phyloP scores from a whole-genome alignment of 306 rosid species.

The Styphnolobium japonicum region DNA sequence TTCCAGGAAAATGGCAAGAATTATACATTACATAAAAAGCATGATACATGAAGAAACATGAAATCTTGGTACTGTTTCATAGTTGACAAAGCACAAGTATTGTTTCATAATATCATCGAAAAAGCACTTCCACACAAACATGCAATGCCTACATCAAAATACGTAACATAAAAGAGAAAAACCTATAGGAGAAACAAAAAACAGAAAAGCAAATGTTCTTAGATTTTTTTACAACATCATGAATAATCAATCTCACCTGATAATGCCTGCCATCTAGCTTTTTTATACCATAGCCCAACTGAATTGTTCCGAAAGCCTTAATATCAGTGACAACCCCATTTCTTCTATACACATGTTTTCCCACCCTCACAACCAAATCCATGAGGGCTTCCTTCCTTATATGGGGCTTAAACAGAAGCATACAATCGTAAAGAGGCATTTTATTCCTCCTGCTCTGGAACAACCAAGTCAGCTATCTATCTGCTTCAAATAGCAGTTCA shows the following conservation, averaged over 20 bases:
- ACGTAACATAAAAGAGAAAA: background rate
- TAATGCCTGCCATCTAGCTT: conserved; percentile 85
- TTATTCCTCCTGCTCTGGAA: background rate
- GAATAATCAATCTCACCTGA: conserved; percentile 49
- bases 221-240: background rate
- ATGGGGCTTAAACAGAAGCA: conserved; percentile 70
- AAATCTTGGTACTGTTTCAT: background rate
- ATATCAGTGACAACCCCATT: conserved; percentile 74
- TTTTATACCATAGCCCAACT: conserved; percentile 83
- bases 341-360: conserved; percentile 69
- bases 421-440: conserved; percentile 83
- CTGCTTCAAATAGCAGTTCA: conserved; percentile 9
- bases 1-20: too few species aligned
- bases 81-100: background rate
- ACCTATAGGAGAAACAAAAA: background rate
- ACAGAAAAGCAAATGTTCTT: background rate
- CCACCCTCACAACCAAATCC: conserved; percentile 65
- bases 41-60: background rate
- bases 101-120: background rate
- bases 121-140: background rate
- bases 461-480: conserved; percentile 6
- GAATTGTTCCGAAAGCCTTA: conserved; percentile 56
- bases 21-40: background rate
- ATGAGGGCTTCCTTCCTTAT: conserved; percentile 47
- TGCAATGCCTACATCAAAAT: background rate